Conservation (phyloP, 805 yeast genomes). For the Zygosaccharomyces rouxii region DNA sequence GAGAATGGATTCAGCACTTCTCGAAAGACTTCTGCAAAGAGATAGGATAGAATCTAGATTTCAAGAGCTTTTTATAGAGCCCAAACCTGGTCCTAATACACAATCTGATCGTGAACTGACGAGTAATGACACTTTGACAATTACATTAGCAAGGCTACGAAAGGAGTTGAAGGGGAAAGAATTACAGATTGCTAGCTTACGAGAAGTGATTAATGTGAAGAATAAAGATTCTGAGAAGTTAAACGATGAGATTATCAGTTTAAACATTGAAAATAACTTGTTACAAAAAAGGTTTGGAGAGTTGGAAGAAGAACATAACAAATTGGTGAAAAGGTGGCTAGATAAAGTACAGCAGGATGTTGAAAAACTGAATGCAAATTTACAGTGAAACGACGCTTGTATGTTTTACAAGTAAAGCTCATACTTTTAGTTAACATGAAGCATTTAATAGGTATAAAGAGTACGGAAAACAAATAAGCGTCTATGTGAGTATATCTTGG, state of each 20-base stretch:
- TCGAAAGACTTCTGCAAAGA: constrained; percentile 16
- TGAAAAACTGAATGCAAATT: constrained; percentile 46
- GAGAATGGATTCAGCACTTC: constrained; percentile 15
- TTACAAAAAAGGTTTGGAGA: constrained; percentile 34
- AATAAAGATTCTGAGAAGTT: constrained; percentile 53
- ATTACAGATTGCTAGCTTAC: constrained; percentile 27
- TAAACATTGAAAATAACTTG: constrained; percentile 51
- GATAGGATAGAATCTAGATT: constrained; percentile 22
- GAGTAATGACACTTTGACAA: constrained; percentile 1
- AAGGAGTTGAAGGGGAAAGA: constrained; percentile 20
- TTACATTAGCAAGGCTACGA: constrained; percentile 12
- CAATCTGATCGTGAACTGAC: not conserved
- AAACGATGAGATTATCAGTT: constrained; percentile 63
- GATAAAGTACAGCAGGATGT: constrained; percentile 55
- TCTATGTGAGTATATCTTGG: too few species aligned
- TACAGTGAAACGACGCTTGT: not conserved
- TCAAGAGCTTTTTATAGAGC: constrained; percentile 18
- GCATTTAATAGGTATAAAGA: too few species aligned
- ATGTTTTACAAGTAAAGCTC: not conserved
- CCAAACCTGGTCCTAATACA: not conserved
- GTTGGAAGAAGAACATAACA: constrained; percentile 46
- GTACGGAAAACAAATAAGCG: too few species aligned
- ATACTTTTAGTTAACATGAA: too few species aligned
- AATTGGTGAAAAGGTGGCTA: constrained; percentile 56
- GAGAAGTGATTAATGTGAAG: constrained; percentile 39